Base-by-base conservation (phyloP, 129 eudicot species). In the Saposhnikovia divaricata region DNA sequence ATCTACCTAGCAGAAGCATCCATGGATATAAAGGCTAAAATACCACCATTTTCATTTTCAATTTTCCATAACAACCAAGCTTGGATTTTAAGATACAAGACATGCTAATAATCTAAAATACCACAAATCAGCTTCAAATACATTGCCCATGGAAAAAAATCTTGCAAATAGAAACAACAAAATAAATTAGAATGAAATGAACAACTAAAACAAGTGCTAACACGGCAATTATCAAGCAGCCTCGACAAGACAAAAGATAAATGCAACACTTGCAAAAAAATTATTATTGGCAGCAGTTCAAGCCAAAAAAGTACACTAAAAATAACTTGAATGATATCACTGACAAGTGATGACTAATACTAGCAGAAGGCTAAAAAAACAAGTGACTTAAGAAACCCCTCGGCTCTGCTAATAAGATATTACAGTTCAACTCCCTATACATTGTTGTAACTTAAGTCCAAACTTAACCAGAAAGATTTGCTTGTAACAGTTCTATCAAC, bases 391-490 rank as follows among this genome's bases (percentile, higher is more conserved):
- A 74, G 39, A 74, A 74, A 46, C 34, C 23, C 46, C 59, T 6
- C 0, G 37, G 40, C 19, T 46, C 59, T 19, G 48, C 51, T 74
- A 18, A 37, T 5, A 34, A 44, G 51, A 44, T 46, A 8, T 46
- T 12, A 47, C 84, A 51, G 71, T 82, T 46, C 27, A 81, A 45
- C 55, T 44, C 79, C 44, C 68, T 75, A 14, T 76, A 81, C 76
- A 61, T 23, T 66, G 71, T 76, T 68, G 51, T 21, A 23, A 66
- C 80, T 21, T 76, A 55, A 76, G 27, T 42, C 51, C 55, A 68
- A n/a, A 82, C 44, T 23, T 68, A 61, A 61, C 38, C 59, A 76
- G 34, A 76, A 69, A 65, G 55, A 68, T 53, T 69, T 81, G 65
- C 43, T 80, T 28, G 9, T 50, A 75, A 5, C 66, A 78, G 25